Evolutionary conservation across 2,329 filamentous ascomycete species (phyloP), one percentile per base, ranked within the genome.

Genomic region (Nothophaeocryptopus gaeumannii): DNA sequence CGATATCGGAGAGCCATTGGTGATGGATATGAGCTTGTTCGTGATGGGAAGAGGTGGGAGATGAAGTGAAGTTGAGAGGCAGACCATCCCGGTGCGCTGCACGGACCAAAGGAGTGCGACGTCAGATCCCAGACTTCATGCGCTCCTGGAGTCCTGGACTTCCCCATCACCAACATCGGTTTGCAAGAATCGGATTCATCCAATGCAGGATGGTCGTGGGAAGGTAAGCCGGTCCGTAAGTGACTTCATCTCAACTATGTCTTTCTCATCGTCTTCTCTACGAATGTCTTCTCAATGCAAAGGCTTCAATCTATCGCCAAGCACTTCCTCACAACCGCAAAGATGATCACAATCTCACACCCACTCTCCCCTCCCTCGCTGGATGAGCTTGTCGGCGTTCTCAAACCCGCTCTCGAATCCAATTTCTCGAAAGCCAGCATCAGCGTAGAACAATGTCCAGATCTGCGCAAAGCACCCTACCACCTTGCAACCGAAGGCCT

Each of bases 401-500:
- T 65, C 8, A 47, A 31, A 34, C 59, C 59, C 29, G 57, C 62
- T 2, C 50, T 66, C 3, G 35, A 56, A 47, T 37, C 46, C 9
- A 64, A 64, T 49, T 66, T 63, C 53, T 42, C 47, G 12, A 40
- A 48, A 15, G 51, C 60, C 2, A 54, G 55, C 5, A 45, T 58
- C 47, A 56, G 34, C 30, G 56, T 65, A 5, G 44, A 47, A 9
- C 39, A 30, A 45, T 65, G 63, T 53, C 63, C 63, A 5, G 62
- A 65, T 40, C 57, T 64, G 4, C 54, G 59, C 1, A 37, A 58
- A 33, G 15, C 59, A 10, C 63, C 63, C 2, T 66, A 58, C 50
- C 43, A 55, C 39, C 58, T 66, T 14, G 61, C 63, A 8, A 55
- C 58, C 20, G 34, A 51, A 55, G 62, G 64, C 16, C 50, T 65